Percentiles rank a stretch among this genome's conserved stretches.
These are phyloP conservation scores for Metschnikowia drakensbergensis DNA, from an alignment of 805 yeast genomes.

Conservation along the genomic window DNA sequence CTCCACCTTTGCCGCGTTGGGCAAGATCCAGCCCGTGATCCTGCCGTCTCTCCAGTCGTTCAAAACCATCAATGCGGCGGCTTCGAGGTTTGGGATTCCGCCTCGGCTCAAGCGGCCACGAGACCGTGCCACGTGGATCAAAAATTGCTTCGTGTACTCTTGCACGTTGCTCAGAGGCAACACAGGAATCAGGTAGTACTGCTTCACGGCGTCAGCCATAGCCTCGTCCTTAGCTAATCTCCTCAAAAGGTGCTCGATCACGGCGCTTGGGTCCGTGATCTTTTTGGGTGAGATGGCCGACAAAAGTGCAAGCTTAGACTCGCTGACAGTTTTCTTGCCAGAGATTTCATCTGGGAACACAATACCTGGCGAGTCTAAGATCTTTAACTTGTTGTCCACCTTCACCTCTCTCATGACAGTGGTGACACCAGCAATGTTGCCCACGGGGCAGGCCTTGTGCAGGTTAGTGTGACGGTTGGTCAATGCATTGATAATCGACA, in stretches of 20 bases:
- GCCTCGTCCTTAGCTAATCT: conserved; percentile 68
- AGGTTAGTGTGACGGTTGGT: conserved; percentile 72
- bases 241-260: conserved; percentile 72
- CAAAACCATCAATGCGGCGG: conserved; percentile 79
- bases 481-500: conserved; percentile 87
- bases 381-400: conserved; percentile 81
- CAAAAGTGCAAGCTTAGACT: conserved; percentile 81
- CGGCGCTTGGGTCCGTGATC: conserved; percentile 78
- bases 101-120: conserved; percentile 91
- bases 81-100: conserved; percentile 83
- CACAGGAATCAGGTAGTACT: conserved; percentile 75
- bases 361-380: conserved; percentile 95
- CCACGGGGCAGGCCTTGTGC: conserved; percentile 82
- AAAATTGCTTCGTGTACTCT: conserved; percentile 77
- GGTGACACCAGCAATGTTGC: conserved; percentile 97
- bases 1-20: conserved; percentile 34
- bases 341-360: conserved; percentile 74
- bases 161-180: conserved; percentile 67
- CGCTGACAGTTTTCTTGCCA: conserved; percentile 41
- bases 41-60: conserved; percentile 98
- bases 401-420: conserved; percentile 89
- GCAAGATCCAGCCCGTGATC: conserved; percentile 84
- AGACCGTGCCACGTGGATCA: conserved; percentile 88
- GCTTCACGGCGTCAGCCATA: conserved; percentile 73
- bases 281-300: conserved; percentile 88